Conservation (phyloP, 2,329 filamentous ascomycete species). For the Aspergillus tubingensis region DNA sequence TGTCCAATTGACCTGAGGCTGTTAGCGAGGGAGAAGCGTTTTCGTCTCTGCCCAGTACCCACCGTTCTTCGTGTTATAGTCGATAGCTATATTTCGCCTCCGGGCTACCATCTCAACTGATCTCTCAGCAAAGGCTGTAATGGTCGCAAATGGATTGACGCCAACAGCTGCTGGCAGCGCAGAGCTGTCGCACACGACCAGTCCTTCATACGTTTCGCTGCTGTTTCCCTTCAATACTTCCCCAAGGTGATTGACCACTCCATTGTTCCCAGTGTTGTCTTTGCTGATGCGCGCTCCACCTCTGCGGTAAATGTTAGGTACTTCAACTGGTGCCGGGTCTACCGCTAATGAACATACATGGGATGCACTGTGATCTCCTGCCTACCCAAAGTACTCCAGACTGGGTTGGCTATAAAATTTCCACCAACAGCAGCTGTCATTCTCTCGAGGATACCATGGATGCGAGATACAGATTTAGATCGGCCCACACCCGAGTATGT, state of each 20-base stretch:
- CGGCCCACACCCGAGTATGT: constrained; percentile 13
- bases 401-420: constrained; percentile 23
- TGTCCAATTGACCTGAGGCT: constrained; percentile 4
- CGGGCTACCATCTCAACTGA: constrained; percentile 56
- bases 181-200: constrained; percentile 64
- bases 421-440: constrained; percentile 4
- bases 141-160: constrained; percentile 69
- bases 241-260: constrained; percentile 64
- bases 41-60: neutral
- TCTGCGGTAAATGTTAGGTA: constrained; percentile 63
- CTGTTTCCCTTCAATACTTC: constrained; percentile 60
- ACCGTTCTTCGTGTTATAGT: constrained; percentile 27
- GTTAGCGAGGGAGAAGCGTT: neutral
- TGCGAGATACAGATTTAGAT: constrained; percentile 18
- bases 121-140: constrained; percentile 67
- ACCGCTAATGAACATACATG: neutral
- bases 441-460: constrained; percentile 16
- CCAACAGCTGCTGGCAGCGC: constrained; percentile 52
- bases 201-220: constrained; percentile 55
- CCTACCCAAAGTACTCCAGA: constrained; percentile 42
- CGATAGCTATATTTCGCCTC: constrained; percentile 48
- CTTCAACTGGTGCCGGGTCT: constrained; percentile 2
- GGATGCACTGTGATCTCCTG: neutral
- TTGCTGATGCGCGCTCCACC: constrained; percentile 65
- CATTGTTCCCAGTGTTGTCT: constrained; percentile 58